Conservation (phyloP, 352 stramenopile genomes). For the Phytophthora boehmeriae region DNA sequence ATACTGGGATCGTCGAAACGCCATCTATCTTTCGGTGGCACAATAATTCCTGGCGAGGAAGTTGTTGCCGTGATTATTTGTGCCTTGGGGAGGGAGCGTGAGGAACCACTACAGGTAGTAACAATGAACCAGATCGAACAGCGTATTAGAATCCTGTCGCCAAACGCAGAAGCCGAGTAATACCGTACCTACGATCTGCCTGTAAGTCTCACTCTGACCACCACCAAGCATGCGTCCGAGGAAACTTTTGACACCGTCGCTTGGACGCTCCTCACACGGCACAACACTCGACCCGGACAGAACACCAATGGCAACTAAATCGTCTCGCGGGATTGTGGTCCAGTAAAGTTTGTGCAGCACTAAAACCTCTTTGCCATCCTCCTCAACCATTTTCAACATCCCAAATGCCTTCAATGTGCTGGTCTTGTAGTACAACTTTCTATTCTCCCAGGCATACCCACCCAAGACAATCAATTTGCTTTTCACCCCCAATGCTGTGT, state of each 20-base stretch:
- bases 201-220: background rate
- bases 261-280: conserved; percentile 7
- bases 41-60: too few relatives aligned
- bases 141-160: background rate
- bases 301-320: conserved; percentile 11
- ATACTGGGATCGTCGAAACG: too few relatives aligned
- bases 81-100: too few relatives aligned
- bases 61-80: too few relatives aligned
- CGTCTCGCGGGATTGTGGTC: conserved; percentile 9
- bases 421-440: conserved; percentile 16
- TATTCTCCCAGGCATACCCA: conserved; percentile 17
- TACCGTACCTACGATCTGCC: conserved; percentile 2
- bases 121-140: background rate
- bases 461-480: conserved; percentile 15
- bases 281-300: conserved; percentile 4
- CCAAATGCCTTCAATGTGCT: conserved; percentile 25
- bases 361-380: conserved; percentile 18
- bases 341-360: conserved; percentile 21
- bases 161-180: background rate
- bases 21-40: too few relatives aligned
- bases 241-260: conserved; percentile 5
- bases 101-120: too few relatives aligned
- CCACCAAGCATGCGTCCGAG: conserved; percentile 9
- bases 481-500: conserved; percentile 13
- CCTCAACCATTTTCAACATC: conserved; percentile 16